phyloP scores from a whole-genome alignment of 257 asterid species.

The Primulina eburnea region DNA sequence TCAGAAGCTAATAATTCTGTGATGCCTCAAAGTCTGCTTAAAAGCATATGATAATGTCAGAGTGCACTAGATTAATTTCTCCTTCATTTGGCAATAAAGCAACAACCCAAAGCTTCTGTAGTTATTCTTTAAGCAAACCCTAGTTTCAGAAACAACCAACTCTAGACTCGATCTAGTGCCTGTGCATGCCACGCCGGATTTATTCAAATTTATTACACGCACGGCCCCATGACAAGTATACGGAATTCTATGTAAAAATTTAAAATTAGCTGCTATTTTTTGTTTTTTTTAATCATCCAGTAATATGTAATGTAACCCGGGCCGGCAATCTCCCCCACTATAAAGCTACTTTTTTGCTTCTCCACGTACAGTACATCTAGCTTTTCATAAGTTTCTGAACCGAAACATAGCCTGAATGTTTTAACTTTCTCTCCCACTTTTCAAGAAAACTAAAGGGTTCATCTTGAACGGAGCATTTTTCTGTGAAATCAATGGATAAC shows the following conservation, averaged over 20 bases:
- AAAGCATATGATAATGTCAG: constrained; percentile 35
- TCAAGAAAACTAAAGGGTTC: not conserved
- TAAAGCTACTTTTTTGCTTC: constrained; percentile 1
- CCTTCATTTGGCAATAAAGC: constrained; percentile 36
- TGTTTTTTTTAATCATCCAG: too few species aligned
- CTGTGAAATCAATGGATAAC: constrained; percentile 41
- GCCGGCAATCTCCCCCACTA: constrained; percentile 1
- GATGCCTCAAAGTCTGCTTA: constrained; percentile 26
- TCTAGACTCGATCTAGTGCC: not conserved
- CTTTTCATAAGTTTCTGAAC: not conserved
- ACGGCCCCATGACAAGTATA: not conserved
- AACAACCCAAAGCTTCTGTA: constrained; percentile 32
- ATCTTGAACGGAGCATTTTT: constrained; percentile 4
- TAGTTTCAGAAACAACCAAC: constrained; percentile 40
- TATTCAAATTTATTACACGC: not conserved
- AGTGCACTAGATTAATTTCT: constrained; percentile 37
- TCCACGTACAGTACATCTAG: not conserved
- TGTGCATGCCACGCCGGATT: not conserved
- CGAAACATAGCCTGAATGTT: constrained; percentile 12
- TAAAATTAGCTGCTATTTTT: not conserved
- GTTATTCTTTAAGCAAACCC: constrained; percentile 48
- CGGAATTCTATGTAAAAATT: not conserved
- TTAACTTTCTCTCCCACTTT: not conserved
- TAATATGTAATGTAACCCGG: constrained; percentile 13
- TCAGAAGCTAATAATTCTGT: constrained; percentile 1